Base-by-base conservation (phyloP, 2,329 filamentous ascomycete genomes). In the Colletotrichum tanaceti region DNA sequence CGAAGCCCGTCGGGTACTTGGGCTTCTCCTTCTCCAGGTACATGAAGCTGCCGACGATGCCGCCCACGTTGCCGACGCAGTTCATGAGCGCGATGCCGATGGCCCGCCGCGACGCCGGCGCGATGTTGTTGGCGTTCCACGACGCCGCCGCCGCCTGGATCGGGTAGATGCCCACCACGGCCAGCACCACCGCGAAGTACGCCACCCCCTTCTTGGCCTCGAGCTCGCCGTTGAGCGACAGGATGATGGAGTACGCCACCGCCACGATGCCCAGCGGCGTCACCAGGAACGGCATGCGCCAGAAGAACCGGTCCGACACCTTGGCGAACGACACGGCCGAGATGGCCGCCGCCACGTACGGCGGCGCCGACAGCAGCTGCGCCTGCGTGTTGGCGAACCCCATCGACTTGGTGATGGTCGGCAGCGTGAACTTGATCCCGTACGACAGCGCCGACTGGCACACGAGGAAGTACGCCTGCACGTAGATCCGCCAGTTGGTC, bases 301-400 rank as follows among this genome's bases (percentile, higher is more conserved):
- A 84, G 24, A 84, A 80, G 1, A 89, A 92, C 1, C 87, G 84
- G 73, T 94, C 91, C 0, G 90, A 90, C 5, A 90, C 75, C 73
- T 84, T 91, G 2, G 91, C 91, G 32, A 92, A 82, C 0, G 80
- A 58, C 3, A 93, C 81, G 0, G 91, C 92, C 0, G 91, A 72
- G n/a, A 74, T 35, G 2, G 61, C 73, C 1, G 73, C 71, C 1
- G 73, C 60, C 6, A 75, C 57, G n/a, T 73, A 74, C 2, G 74
- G 75, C 6, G 75, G 75, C 1, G 73, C 72, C 11, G 63, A 70
- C 7, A 77, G 71, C 16, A 73, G 68, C 60, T 80, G 78, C 7
- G 73, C 72, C 59, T 78, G 69, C 0, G 73, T 75, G 6, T 72
- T 75, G 16, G 72, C 75, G 65, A 77, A 80, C 0, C 78, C 79